phyloP scores from a whole-genome alignment of 805 yeast genomes.

The Metschnikowia bowlesiae region DNA sequence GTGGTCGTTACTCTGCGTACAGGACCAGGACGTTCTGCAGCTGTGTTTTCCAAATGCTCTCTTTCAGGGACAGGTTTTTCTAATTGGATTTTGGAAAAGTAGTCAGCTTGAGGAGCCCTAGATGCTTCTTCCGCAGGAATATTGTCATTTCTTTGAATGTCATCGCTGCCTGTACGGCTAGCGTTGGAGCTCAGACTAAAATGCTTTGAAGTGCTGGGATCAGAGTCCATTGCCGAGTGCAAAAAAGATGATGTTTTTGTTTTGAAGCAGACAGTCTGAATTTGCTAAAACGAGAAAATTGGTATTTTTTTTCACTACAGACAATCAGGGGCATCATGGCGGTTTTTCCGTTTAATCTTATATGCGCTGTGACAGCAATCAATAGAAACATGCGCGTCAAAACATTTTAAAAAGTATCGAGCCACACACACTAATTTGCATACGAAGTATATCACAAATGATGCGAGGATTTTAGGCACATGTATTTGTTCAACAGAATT shows the following conservation, averaged over 20 bases:
- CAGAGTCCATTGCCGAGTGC: not conserved
- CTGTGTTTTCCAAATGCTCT: not conserved
- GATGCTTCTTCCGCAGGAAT: not conserved
- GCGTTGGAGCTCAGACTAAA: not conserved
- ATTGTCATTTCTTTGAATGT: not conserved
- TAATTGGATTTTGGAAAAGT: slow-evolving; percentile 1
- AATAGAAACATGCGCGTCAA: not conserved
- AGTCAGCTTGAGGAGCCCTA: not conserved
- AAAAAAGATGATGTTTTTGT: not conserved
- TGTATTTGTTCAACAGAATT: no score
- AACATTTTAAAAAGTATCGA: not conserved
- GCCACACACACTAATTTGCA: not conserved
- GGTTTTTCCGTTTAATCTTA: slow-evolving; percentile 1
- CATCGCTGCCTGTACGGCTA: not conserved
- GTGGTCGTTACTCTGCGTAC: slow-evolving; percentile 9
- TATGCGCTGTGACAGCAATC: slow-evolving; percentile 1
- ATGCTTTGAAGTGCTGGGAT: not conserved
- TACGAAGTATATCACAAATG: not conserved
- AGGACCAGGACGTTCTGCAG: slow-evolving; percentile 2
- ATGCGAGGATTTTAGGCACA: no score
- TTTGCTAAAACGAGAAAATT: not conserved
- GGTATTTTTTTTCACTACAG: not conserved
- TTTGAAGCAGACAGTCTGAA: not conserved
- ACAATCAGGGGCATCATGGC: not conserved
- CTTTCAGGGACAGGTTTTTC: slow-evolving; percentile 3